Evolutionary conservation across 164 flowering plant species (phyloP).

Genomic region (Vitis vinifera): DNA sequence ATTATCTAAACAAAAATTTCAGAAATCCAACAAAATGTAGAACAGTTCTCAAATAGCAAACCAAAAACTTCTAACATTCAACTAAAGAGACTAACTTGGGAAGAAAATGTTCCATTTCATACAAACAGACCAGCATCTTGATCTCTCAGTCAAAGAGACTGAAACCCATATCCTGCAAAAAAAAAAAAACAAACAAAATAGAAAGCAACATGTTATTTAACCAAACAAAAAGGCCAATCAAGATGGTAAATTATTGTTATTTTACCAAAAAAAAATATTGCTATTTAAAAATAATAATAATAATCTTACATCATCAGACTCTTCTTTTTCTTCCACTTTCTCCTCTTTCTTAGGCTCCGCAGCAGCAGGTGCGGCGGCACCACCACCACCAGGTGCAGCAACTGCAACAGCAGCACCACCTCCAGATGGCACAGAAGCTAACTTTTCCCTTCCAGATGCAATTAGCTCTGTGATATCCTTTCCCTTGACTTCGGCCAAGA

Average conservation of each 20-base stretch:
- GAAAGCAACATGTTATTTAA: neutral
- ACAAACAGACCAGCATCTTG: neutral
- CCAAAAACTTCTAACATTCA: neutral
- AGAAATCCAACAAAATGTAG: neutral
- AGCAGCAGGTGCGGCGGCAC: conserved; percentile 45
- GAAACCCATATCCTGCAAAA: conserved; percentile 62
- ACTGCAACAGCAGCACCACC: conserved; percentile 61
- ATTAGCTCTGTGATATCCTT: conserved; percentile 77
- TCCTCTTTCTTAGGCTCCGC: conserved; percentile 66
- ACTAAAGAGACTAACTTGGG: neutral
- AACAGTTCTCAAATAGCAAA: conserved; percentile 12
- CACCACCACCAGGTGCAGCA: conserved; percentile 38
- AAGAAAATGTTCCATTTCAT: neutral
- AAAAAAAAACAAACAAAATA: neutral
- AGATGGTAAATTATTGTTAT: neutral
- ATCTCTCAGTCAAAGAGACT: conserved; percentile 46
- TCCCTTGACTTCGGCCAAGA: conserved; percentile 62
- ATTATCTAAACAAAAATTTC: neutral
- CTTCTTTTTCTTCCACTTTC: conserved; percentile 72
- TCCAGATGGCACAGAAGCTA: conserved; percentile 82
- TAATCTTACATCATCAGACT: conserved; percentile 59
- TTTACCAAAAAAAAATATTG: neutral
- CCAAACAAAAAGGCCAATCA: neutral
- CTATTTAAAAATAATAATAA: neutral
- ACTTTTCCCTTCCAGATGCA: conserved; percentile 80